Evolutionary conservation across 2,329 filamentous ascomycete species (phyloP).

Genomic region (Blastomyces percursus): DNA sequence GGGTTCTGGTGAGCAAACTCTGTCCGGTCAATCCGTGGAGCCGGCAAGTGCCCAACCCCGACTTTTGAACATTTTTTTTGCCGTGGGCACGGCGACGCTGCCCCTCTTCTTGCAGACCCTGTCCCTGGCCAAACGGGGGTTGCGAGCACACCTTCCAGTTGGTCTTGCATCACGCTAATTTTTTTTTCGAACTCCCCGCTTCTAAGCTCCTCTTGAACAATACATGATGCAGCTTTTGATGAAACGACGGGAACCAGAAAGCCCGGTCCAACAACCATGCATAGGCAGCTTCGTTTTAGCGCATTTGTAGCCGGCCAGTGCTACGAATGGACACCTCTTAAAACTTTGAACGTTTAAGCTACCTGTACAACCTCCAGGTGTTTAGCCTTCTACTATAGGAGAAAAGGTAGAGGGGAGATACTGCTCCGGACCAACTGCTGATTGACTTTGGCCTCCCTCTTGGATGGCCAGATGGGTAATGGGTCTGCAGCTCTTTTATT

Average conservation of each 20-base stretch:
- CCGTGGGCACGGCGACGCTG: not conserved
- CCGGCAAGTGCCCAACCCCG: not conserved
- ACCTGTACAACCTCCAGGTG: not conserved
- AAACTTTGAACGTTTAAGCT: not conserved
- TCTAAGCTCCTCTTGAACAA: not conserved
- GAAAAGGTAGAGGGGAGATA: not conserved
- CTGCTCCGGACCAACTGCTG: not conserved
- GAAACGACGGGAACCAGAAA: not conserved
- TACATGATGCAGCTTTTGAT: not conserved
- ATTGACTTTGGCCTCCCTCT: not conserved
- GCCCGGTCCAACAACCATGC: not conserved
- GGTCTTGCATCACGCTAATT: not conserved
- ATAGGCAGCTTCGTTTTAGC: not conserved
- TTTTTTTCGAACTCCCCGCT: not conserved
- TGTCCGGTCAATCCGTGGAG: not conserved
- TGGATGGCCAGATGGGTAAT: not conserved
- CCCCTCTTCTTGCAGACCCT: not conserved
- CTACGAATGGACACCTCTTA: not conserved
- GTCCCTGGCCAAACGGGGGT: not conserved
- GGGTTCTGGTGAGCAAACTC: not conserved
- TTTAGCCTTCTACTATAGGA: not conserved
- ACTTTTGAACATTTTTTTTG: not conserved
- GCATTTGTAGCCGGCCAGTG: not conserved
- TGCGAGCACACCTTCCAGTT: not conserved
- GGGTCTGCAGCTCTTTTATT: not conserved